Conservation (phyloP, 805 yeast genomes). For the Barnettozyma californica region DNA sequence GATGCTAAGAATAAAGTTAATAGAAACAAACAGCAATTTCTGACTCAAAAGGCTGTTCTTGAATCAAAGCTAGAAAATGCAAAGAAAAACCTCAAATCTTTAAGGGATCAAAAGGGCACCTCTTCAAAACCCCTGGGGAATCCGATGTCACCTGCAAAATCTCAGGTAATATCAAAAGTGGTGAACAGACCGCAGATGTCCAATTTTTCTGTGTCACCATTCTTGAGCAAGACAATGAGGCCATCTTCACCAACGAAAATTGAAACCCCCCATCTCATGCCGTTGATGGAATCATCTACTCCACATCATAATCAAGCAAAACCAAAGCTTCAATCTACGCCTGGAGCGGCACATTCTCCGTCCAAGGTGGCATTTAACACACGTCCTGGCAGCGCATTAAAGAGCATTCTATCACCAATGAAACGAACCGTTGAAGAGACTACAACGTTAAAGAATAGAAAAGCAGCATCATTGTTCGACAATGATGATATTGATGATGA, state of each 20-base stretch:
- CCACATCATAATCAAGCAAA: slow-evolving; percentile 8
- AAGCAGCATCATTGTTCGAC: slow-evolving; percentile 21
- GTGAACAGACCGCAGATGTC: slow-evolving; percentile 13
- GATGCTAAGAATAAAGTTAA: slow-evolving; percentile 27
- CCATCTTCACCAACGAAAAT: slow-evolving; percentile 8
- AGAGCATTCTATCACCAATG: slow-evolving; percentile 20
- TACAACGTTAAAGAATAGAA: slow-evolving; percentile 10
- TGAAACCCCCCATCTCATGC: slow-evolving; percentile 5
- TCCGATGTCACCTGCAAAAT: slow-evolving; percentile 14
- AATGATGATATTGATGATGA: slow-evolving; percentile 27
- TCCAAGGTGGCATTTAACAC: slow-evolving; percentile 14
- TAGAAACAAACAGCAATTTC: slow-evolving; percentile 27
- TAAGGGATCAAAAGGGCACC: slow-evolving; percentile 15
- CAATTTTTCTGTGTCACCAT: slow-evolving; percentile 21
- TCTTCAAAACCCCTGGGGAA: slow-evolving; percentile 1
- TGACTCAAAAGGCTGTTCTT: slow-evolving; percentile 28
- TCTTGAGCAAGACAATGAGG: slow-evolving; percentile 13
- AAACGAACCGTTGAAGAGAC: slow-evolving; percentile 3
- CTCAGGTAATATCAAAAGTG: slow-evolving; percentile 1
- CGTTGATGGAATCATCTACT: slow-evolving; percentile 10
- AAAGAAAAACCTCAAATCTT: slow-evolving; percentile 26
- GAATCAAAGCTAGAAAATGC: slow-evolving; percentile 32
- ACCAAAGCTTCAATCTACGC: slow-evolving; percentile 17
- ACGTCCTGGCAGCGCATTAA: slow-evolving; percentile 18
- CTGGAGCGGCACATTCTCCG: slow-evolving; percentile 19